Conservation (phyloP, 192 early-diverging fungal species). For the Linnemannia hyalina region DNA sequence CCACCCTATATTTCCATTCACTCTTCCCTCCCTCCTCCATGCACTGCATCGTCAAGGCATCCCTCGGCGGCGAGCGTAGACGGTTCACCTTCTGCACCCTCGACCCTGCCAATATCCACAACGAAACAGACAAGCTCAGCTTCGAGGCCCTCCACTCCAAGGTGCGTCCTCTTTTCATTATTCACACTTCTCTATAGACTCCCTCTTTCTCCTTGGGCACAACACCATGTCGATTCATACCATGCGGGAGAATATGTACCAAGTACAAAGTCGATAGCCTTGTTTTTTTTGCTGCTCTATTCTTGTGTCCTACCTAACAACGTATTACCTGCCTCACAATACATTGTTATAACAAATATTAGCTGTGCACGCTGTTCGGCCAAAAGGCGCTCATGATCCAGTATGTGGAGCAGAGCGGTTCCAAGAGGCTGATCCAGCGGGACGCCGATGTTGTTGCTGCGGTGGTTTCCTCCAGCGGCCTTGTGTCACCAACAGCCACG, state of each 20-base stretch:
- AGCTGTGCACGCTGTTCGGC: conserved; percentile 43
- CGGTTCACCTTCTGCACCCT: conserved; percentile 36
- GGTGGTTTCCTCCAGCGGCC: conserved; percentile 6
- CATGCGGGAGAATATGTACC: background rate
- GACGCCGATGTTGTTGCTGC: conserved; percentile 35
- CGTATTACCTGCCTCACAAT: background rate
- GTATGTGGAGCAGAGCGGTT: conserved; percentile 13
- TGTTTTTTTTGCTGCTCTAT: background rate
- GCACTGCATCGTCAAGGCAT: conserved; percentile 43
- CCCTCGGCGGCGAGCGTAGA: conserved; percentile 20
- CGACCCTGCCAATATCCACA: conserved; percentile 17
- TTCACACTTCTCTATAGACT: no score
- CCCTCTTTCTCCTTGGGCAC: background rate
- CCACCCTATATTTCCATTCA: background rate
- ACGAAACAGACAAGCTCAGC: conserved; percentile 13
- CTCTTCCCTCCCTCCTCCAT: background rate
- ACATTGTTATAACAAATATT: background rate
- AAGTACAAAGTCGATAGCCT: background rate
- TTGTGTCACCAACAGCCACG: conserved; percentile 13
- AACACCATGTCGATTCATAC: background rate
- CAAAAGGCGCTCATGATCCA: conserved; percentile 22
- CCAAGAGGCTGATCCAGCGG: conserved; percentile 3
- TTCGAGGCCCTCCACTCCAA: conserved; percentile 30
- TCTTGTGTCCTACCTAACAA: background rate
- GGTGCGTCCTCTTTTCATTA: conserved; percentile 20